Percentiles rank a stretch among this genome's conserved stretches.
These are phyloP conservation scores for Oryza officinalis DNA, from an alignment of 176 grass and related monocot genomes.

Conservation along the genomic window DNA sequence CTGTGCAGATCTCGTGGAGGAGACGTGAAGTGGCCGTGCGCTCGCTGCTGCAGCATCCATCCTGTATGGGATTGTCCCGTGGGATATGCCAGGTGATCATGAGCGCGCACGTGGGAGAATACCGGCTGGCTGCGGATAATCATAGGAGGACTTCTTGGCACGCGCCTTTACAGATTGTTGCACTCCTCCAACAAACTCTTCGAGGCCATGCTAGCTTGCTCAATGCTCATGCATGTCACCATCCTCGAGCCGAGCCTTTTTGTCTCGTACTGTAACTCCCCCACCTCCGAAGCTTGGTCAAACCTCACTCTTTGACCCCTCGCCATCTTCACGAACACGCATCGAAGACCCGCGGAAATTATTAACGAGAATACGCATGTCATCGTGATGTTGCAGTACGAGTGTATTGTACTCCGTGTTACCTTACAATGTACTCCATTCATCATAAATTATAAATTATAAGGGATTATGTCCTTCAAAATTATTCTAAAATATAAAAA, in stretches of 20 bases:
- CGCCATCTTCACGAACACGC: neutral
- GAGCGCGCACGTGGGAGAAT: slow-evolving; percentile 44
- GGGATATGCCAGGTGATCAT: neutral
- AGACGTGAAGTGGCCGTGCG: slow-evolving; percentile 14
- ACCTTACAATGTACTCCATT: no score
- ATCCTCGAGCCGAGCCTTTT: neutral
- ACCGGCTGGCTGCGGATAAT: slow-evolving; percentile 24
- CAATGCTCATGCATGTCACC: neutral
- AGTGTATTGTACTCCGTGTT: no score
- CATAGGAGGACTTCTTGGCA: slow-evolving; percentile 24
- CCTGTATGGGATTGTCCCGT: neutral
- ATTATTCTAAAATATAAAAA: no score
- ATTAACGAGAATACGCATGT: neutral
- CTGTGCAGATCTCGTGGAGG: slow-evolving; percentile 3
- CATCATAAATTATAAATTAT: no score
- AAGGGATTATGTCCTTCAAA: no score
- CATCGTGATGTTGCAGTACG: neutral
- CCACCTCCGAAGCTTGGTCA: neutral
- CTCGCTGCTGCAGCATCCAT: neutral
- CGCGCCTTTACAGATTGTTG: slow-evolving; percentile 3
- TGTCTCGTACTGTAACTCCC: neutral
- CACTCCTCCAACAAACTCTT: slow-evolving; percentile 31
- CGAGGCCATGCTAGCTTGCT: neutral
- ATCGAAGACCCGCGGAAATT: neutral
- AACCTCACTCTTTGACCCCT: neutral